These are phyloP conservation scores for Cavenderia fasciculata DNA, from an alignment of 78 protist genomes.

Conservation along the genomic window DNA sequence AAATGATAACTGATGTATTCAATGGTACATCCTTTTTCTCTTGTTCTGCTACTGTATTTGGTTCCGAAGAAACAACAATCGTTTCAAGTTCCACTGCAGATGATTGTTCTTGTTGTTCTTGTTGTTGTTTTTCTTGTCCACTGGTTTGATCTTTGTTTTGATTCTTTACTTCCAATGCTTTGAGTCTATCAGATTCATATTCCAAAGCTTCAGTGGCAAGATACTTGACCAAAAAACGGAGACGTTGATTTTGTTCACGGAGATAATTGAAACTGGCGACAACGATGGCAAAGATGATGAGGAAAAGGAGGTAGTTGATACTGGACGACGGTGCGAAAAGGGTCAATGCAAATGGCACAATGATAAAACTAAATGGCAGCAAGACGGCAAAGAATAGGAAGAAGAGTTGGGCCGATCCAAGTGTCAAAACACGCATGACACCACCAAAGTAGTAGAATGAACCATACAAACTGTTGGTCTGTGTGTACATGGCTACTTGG, in stretches of 20 bases:
- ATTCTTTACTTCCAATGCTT: too few species aligned
- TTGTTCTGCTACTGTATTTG: too few species aligned
- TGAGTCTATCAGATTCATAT: too few species aligned
- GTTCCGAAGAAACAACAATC: too few species aligned
- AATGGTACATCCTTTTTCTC: too few species aligned
- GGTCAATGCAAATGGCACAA: background rate
- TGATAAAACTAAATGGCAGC: conserved; percentile 7
- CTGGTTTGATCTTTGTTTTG: too few species aligned
- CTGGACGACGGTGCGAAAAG: background rate
- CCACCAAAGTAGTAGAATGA: conserved; percentile 10
- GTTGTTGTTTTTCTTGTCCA: too few species aligned
- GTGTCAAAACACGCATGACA: conserved; percentile 16
- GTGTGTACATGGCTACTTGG: background rate
- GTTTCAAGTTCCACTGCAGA: too few species aligned
- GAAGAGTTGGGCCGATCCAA: conserved; percentile 3
- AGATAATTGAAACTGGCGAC: background rate
- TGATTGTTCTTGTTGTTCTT: too few species aligned
- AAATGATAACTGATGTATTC: too few species aligned
- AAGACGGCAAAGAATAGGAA: background rate
- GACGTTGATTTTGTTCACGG: conserved; percentile 4
- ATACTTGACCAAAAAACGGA: background rate
- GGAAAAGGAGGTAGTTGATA: background rate
- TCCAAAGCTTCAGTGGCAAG: too few species aligned
- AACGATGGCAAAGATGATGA: background rate
- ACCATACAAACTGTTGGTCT: background rate